Evolutionary conservation across 192 early-diverging fungal genomes (phyloP), one percentile per base, ranked within the genome.

Genomic region (Backusella liffmaniae): DNA sequence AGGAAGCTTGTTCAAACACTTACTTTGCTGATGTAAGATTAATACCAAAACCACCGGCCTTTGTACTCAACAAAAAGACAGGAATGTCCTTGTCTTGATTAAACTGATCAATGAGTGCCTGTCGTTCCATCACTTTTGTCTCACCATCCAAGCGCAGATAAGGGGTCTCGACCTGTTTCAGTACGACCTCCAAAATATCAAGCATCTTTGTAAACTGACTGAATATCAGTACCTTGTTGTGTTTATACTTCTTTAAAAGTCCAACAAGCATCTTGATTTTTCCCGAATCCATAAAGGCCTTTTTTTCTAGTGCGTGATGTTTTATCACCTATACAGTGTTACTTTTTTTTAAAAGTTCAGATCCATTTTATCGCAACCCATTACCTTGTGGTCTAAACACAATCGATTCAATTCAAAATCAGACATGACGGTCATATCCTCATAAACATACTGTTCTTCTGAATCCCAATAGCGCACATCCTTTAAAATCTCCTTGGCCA

Each of bases 341-440:
- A 26, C 26, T 26, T 26, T 26, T 26, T 26, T n/a, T n/a, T n/a
- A 21, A 26, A 65, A 65, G 23, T 1, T 32, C 36, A 18, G 0
- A 3, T 10, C 37, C 5, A 23, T 13, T 9, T 32, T 26, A 26
- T 26, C n/a, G n/a, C n/a, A n/a, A n/a, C 26, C 26, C 26, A 26
- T 26, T 26, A 26, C 26, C 26, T 26, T 80, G 73, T 87, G 86
- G 46, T 87, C 88, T 9, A 66, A 32, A 75, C 93, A 95, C 3
- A 96, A 73, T 21, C 85, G 78, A 78, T 95, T 90, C 49, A 97
- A 80, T 67, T 96, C 92, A 86, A 95, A 96, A 77, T 97, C 96
- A 36, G 86, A 90, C 91, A 96, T 93, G 5, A 94, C 84, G 16
- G 87, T 77, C 94, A 97, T 94, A 71, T 97, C 96, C 37, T 97